Base-by-base conservation (phyloP, 768 basidiomycete species). In the Tubosaeta brunneosetosa region DNA sequence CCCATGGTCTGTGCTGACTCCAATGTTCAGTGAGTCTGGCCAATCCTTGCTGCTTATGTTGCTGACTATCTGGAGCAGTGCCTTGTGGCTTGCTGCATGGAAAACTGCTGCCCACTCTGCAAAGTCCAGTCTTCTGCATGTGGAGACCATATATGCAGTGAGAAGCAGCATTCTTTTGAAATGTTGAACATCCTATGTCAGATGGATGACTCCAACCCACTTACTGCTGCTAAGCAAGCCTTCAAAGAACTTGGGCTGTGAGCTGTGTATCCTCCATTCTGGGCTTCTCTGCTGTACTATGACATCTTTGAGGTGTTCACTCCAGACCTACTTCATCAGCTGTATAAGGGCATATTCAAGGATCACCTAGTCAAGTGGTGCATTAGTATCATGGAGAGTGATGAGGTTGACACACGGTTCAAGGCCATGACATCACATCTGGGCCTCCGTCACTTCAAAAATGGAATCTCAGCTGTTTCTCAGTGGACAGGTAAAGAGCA, bases 331-430 rank as follows among this genome's bases (percentile, higher is more conserved):
- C 44, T 56, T 0, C 55, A 56, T 16, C 47, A 56, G 12, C 38
- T 49, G 0, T 43, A 53, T 2, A 47, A 55, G 47, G 50, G 47
- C 0, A 14, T 55, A 0, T 13, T 55, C 36, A 55, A 55, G 13
- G 46, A 55, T 8, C 41, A 55, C 9, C 8, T 52, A 11, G 43
- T 51, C 5, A 14, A 14, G 31, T 51, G 46, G 42, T 49, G 45
- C 3, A 14, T 7, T 1, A 7, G 1, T 3, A 38, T 38, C 1
- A 38, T 38, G 8, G 37, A n/a, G 1, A 7, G 4, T 1, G 8
- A n/a, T 7, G 17, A 38, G 13, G 0, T 38, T 4, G 37, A 38
- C 13, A 9, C 40, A 25, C 5, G 22, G 8, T 42, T 42, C n/a
- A 22, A 25, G 40, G 40, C 22, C 5, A 42, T 42, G 40, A 22